Evolutionary conservation across 2,329 filamentous ascomycete genomes (phyloP).

Genomic region (Pezicula radicicola): DNA sequence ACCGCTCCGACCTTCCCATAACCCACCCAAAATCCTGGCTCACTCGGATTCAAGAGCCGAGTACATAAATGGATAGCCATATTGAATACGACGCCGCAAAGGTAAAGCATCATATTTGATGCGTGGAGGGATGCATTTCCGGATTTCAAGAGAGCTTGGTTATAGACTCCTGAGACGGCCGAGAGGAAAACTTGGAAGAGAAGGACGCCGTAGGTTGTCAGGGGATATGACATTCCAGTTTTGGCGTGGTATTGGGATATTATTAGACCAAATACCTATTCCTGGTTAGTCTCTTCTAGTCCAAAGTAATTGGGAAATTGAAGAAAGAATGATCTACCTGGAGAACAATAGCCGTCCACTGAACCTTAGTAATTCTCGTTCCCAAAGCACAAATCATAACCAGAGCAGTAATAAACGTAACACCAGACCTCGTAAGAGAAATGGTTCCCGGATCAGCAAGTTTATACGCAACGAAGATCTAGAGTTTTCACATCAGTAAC

Average conservation of each 20-base stretch:
- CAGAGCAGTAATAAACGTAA: constrained; percentile 29
- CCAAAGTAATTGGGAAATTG: background rate
- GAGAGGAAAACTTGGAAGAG: constrained; percentile 29
- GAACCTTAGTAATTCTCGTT: constrained; percentile 24
- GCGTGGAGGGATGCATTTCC: constrained; percentile 30
- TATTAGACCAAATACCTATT: constrained; percentile 25
- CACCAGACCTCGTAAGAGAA: constrained; percentile 28
- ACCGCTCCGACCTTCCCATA: constrained; percentile 23
- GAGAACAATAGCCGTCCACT: constrained; percentile 30
- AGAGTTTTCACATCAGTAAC: constrained; percentile 6
- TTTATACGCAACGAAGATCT: constrained; percentile 30
- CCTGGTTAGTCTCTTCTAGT: too few relatives aligned
- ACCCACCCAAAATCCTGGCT: constrained; percentile 18
- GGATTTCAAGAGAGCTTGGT: constrained; percentile 30
- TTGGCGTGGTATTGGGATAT: constrained; percentile 28
- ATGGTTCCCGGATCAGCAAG: constrained; percentile 31
- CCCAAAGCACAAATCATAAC: constrained; percentile 25
- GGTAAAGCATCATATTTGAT: constrained; percentile 31
- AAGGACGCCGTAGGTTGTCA: constrained; percentile 28
- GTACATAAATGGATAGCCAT: constrained; percentile 24
- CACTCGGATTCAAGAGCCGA: constrained; percentile 20
- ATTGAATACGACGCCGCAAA: constrained; percentile 26
- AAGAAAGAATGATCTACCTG: constrained; percentile 16
- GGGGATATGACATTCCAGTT: constrained; percentile 24
- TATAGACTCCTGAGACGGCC: constrained; percentile 31